A percentile compares a stretch with the other conserved stretches of the same genome.
phyloP scores from a whole-genome alignment of 352 stramenopile species.

The Phytophthora megakarya region DNA sequence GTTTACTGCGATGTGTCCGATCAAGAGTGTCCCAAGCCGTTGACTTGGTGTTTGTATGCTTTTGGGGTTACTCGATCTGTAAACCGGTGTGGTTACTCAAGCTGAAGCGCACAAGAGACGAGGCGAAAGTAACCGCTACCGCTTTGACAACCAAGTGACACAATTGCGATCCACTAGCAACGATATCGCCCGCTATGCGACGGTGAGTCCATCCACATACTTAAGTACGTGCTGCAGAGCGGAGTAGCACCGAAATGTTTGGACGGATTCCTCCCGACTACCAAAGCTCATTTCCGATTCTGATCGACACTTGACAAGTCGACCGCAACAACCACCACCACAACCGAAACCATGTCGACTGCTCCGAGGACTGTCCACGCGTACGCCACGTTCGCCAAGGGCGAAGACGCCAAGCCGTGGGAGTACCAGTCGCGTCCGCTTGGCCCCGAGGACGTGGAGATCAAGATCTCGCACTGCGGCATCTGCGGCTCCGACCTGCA shows the following conservation, averaged over 20 bases:
- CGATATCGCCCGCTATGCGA: constrained; percentile 24
- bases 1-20: constrained; percentile 11
- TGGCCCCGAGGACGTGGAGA: constrained; percentile 53
- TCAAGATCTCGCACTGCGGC: constrained; percentile 67
- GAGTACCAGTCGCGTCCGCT: constrained; percentile 52
- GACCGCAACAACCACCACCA: neutral
- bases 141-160: neutral
- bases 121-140: neutral
- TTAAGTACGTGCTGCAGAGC: neutral
- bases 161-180: neutral
- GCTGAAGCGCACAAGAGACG: constrained; percentile 18
- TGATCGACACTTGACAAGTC: constrained; percentile 24
- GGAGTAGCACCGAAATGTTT: neutral
- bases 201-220: constrained; percentile 22
- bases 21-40: constrained; percentile 12
- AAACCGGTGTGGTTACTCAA: constrained; percentile 19
- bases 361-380: constrained; percentile 20
- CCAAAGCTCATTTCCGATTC: constrained; percentile 24
- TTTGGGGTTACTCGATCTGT: constrained; percentile 12
- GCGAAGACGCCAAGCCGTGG: constrained; percentile 42
- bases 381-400: constrained; percentile 45
- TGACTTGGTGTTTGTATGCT: constrained; percentile 22
- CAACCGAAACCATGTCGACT: constrained; percentile 24
- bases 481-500: constrained; percentile 72
- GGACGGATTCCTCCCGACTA: neutral